These are phyloP conservation scores for Neonectria coccinea DNA, from an alignment of 2,329 filamentous ascomycete genomes.

Conservation along the genomic window DNA sequence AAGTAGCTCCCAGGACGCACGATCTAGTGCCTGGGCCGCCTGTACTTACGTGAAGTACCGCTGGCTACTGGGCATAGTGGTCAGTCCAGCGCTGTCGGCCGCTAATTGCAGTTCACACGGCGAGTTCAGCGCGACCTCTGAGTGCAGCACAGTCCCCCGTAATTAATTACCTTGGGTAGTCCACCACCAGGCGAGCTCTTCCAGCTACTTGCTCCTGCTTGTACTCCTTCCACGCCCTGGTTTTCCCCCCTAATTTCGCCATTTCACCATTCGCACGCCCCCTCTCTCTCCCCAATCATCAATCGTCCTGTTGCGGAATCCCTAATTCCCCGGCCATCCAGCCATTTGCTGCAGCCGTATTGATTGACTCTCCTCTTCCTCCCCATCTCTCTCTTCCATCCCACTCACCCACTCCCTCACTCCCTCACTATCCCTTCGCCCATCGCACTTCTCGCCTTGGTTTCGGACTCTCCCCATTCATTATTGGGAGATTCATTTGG, in stretches of 20 bases:
- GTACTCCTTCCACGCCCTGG: conserved; percentile 19
- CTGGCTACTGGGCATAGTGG: conserved; percentile 2
- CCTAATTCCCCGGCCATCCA: conserved; percentile 33
- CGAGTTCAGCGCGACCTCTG: background rate
- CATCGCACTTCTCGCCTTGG: conserved; percentile 26
- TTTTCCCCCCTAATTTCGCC: conserved; percentile 27
- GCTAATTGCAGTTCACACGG: conserved; percentile 4
- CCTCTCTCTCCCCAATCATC: conserved; percentile 33
- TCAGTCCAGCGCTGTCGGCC: conserved; percentile 15
- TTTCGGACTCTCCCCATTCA: conserved; percentile 33
- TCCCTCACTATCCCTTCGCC: conserved; percentile 7
- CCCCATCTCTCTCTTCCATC: conserved; percentile 15
- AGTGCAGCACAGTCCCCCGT: conserved; percentile 4
- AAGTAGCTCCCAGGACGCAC: conserved; percentile 21
- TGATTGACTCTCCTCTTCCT: conserved; percentile 26
- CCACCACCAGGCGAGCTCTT: background rate
- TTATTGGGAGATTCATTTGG: conserved; percentile 23
- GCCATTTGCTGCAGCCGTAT: conserved; percentile 20
- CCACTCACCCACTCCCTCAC: conserved; percentile 16
- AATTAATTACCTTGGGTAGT: no score
- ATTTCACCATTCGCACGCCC: conserved; percentile 27
- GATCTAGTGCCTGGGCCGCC: conserved; percentile 25
- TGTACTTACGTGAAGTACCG: background rate
- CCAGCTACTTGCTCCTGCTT: background rate
- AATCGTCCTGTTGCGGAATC: conserved; percentile 33